These are phyloP conservation scores for Dothiorella sarmentorum DNA, from an alignment of 2,329 filamentous ascomycete species.

Conservation along the genomic window DNA sequence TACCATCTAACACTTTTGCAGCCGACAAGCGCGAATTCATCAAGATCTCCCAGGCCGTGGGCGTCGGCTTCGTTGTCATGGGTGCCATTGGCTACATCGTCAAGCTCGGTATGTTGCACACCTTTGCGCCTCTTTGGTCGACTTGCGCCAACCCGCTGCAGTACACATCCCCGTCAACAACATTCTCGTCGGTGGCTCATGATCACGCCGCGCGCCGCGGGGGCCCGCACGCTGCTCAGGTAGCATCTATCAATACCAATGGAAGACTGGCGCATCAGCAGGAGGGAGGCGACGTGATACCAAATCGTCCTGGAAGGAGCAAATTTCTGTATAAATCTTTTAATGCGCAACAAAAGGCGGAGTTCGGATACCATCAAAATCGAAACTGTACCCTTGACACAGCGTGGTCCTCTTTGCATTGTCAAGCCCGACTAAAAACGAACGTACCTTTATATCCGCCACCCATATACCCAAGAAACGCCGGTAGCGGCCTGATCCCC, in stretches of 20 bases:
- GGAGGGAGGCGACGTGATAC: constrained; percentile 2
- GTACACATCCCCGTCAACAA: constrained; percentile 54
- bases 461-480: constrained; percentile 1
- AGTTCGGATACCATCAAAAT: constrained; percentile 17
- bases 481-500: not conserved
- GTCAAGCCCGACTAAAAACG: too few species aligned
- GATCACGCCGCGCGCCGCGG: constrained; percentile 2
- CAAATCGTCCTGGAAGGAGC: constrained; percentile 1
- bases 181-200: constrained; percentile 48
- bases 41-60: constrained; percentile 37
- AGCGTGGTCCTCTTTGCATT: too few species aligned
- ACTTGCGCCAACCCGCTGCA: constrained; percentile 21
- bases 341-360: constrained; percentile 12
- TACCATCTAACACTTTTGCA: not conserved
- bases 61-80: constrained; percentile 53
- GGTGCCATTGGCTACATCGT: constrained; percentile 52
- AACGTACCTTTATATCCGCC: not conserved
- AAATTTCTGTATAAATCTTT: constrained; percentile 15
- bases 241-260: not conserved
- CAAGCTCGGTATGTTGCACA: constrained; percentile 43
- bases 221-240: not conserved
- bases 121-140: not conserved
- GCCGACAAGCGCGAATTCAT: constrained; percentile 38
- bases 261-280: not conserved
- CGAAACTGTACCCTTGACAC: constrained; percentile 2